Evolutionary conservation across 768 basidiomycete species (phyloP).

Genomic region (Dacryopinax spathularia): DNA sequence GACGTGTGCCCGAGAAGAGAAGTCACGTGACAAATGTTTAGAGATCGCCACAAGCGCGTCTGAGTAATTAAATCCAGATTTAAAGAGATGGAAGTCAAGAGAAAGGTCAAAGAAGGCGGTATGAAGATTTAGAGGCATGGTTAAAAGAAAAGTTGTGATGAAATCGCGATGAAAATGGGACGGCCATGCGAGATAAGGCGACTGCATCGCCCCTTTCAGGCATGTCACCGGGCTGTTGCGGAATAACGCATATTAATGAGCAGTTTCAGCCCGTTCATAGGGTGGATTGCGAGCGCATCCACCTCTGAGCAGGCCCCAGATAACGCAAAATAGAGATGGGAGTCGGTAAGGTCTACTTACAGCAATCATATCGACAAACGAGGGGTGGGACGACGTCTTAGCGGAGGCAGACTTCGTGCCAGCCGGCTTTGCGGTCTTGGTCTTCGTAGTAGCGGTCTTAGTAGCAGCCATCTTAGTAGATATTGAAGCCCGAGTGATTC

Average conservation of each 20-base stretch:
- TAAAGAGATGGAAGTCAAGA: background rate
- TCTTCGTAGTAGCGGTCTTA: background rate
- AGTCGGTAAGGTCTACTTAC: background rate
- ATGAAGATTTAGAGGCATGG: background rate
- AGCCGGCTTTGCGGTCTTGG: background rate
- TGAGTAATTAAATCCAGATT: background rate
- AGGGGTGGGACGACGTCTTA: background rate
- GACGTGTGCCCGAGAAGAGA: background rate
- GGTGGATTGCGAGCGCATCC: background rate
- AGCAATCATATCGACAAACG: slow-evolving; percentile 4
- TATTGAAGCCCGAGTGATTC: background rate
- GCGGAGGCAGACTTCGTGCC: background rate
- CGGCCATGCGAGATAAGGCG: background rate
- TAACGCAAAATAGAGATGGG: background rate
- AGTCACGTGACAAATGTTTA: slow-evolving; percentile 3
- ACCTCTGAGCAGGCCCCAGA: background rate
- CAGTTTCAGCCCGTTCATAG: background rate
- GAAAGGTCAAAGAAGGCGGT: background rate
- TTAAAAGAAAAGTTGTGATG: background rate
- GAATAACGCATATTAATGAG: background rate
- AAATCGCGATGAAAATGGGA: background rate
- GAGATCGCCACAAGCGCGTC: background rate
- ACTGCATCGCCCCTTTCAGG: background rate
- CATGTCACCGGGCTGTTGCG: background rate
- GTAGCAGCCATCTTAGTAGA: background rate